Percentiles rank a stretch among this genome's conserved stretches.
These are phyloP conservation scores for Rhizoclosmatium sp. DNA, from an alignment of 192 early-diverging fungal species.

Conservation along the genomic window DNA sequence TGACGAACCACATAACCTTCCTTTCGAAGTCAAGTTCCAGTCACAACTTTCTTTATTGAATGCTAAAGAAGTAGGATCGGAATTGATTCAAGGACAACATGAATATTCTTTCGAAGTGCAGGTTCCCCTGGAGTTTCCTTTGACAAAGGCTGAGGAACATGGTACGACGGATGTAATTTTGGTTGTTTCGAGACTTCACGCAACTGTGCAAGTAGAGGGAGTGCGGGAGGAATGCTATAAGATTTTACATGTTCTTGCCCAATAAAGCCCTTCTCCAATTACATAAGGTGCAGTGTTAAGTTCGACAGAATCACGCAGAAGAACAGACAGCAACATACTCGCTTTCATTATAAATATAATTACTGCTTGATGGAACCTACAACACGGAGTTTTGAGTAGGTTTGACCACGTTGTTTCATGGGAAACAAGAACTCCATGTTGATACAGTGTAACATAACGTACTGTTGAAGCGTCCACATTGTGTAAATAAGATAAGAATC, in stretches of 20 bases:
- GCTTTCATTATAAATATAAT: too few relatives aligned
- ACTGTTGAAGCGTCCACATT: too few relatives aligned
- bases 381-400: too few relatives aligned
- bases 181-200: slow-evolving; percentile 18
- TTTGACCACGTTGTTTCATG: too few relatives aligned
- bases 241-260: neutral
- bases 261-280: neutral
- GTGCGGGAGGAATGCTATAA: neutral
- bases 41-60: neutral
- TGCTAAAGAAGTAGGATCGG: neutral
- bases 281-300: too few relatives aligned
- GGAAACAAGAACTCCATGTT: too few relatives aligned
- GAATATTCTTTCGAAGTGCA: slow-evolving; percentile 12
- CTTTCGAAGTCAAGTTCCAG: slow-evolving; percentile 17
- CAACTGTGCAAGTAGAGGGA: neutral
- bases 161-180: neutral
- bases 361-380: too few relatives aligned
- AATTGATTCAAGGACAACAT: slow-evolving; percentile 3
- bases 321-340: too few relatives aligned
- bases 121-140: neutral
- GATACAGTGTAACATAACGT: too few relatives aligned
- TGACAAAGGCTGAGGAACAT: slow-evolving; percentile 3
- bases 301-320: too few relatives aligned
- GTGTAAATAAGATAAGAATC: too few relatives aligned
- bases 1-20: neutral